Evolutionary conservation across 2,329 filamentous ascomycete species (phyloP), one percentile per base, ranked within the genome.

Genomic region (Fusarium paranaense): DNA sequence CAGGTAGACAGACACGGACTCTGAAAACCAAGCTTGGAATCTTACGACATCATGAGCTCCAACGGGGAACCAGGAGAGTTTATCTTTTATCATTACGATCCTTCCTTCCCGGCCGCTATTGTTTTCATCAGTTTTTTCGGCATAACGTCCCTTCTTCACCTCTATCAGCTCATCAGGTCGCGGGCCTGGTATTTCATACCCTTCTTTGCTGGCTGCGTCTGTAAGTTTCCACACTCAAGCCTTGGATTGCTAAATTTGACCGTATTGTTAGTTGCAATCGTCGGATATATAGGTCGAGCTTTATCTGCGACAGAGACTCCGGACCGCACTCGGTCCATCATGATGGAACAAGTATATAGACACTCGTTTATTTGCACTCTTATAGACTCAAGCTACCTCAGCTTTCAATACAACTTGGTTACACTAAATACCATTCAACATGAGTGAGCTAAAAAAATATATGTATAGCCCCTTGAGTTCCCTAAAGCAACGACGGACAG

Each of bases 121-220:
- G 71, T 84, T 38, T 85, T 85, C 57, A 76, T 82, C 20, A 74
- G 79, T 11, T 58, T 87, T 30, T 84, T 87, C 72, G 71, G 76
- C 78, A 84, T 16, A 81, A 82, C 1, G 40, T 76, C 1, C 42
- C 81, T 2, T 85, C 86, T 71, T 59, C 77, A 56, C 30, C 18
- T 56, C 32, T 83, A 78, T 27, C 84, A 84, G 60, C 66, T 87
- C 27, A 40, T 84, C 30, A 76, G 74, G 35, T 79, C 80, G 1
- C 78, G 83, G 42, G 84, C 85, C 5, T 87, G 85, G 84, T 88
- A 86, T 76, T 84, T 87, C 73, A 83, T 86, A 3, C 84, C 87
- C 0, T 85, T 89, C 50, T 71, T 85, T 5, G 79, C 88, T 27
- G 87, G 87, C 8, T 85, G 85, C 20, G 56, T 83, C 25, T 86